Conservation (phyloP, 768 basidiomycete species). For the Atractiella rhizophila region DNA sequence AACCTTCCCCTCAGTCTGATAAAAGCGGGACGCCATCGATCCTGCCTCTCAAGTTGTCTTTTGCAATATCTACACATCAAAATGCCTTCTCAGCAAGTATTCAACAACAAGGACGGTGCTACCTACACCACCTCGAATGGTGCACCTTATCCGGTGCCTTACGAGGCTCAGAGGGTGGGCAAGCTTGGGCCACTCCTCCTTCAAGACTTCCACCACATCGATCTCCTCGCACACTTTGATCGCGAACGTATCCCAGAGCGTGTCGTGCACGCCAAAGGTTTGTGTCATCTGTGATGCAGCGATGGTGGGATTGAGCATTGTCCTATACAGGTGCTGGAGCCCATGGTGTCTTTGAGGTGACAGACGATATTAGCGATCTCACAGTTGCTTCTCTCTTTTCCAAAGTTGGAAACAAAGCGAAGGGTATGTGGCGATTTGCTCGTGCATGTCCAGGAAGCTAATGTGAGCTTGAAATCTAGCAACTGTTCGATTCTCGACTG, state of each 20-base stretch:
- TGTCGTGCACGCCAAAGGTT: constrained; percentile 69
- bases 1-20: too few species aligned
- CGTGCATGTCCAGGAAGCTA: neutral
- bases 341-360: constrained; percentile 24
- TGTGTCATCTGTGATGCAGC: too few species aligned
- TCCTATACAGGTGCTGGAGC: constrained; percentile 40
- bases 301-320: too few species aligned
- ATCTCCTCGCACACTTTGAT: constrained; percentile 53
- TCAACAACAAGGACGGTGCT: too few species aligned
- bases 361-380: constrained; percentile 23
- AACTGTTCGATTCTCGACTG: constrained; percentile 24
- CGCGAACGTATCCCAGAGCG: constrained; percentile 24
- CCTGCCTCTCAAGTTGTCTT: too few species aligned
- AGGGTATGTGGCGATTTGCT: neutral
- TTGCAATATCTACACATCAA: too few species aligned
- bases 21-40: too few species aligned
- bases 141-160: too few species aligned
- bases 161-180: constrained; percentile 53
- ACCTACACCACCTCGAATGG: too few species aligned
- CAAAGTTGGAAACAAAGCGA: constrained; percentile 21
- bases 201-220: constrained; percentile 76
- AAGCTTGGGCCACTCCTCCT: constrained; percentile 56
- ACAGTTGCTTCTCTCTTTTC: constrained; percentile 23
- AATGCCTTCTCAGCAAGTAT: too few species aligned
- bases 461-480: constrained; percentile 1